phyloP scores from a whole-genome alignment of 2,329 filamentous ascomycete species.

The Drechslerella dactyloides region DNA sequence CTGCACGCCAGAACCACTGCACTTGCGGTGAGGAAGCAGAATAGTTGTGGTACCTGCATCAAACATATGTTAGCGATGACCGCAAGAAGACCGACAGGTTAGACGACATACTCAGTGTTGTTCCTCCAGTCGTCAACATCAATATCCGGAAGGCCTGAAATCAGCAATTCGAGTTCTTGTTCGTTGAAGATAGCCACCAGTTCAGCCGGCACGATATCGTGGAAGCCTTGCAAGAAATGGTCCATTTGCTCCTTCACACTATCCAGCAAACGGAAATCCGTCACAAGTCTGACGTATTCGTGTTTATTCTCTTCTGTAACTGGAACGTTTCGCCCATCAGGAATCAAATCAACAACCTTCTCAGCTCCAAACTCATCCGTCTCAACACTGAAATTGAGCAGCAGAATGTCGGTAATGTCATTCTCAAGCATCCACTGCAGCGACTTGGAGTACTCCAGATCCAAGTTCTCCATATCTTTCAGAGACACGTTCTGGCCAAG shows the following conservation, averaged over 20 bases:
- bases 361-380: conserved; percentile 92
- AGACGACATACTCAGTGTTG: conserved; percentile 72
- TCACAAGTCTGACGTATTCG: conserved; percentile 91
- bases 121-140: conserved; percentile 99
- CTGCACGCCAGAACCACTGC: conserved; percentile 99
- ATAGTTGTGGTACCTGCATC: conserved; percentile 86
- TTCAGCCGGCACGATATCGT: conserved; percentile 95
- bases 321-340: conserved; percentile 85
- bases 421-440: conserved; percentile 98
- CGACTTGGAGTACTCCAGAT: conserved; percentile 98
- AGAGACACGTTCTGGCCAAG: conserved; percentile 92
- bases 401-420: conserved; percentile 96
- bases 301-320: conserved; percentile 99
- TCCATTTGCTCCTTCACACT: conserved; percentile 95
- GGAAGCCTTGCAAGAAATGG: conserved; percentile 91
- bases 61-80: conserved; percentile 13
- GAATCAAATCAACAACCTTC: conserved; percentile 82
- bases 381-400: conserved; percentile 92
- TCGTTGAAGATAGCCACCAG: conserved; percentile 98
- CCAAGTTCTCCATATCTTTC: conserved; percentile 99
- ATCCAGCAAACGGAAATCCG: conserved; percentile 88
- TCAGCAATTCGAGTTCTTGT: conserved; percentile 93
- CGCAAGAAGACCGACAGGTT: neutral
- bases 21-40: conserved; percentile 92
- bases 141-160: conserved; percentile 95